These are phyloP conservation scores for Auriscalpium microsporum DNA, from an alignment of 768 basidiomycete species.

Conservation along the genomic window DNA sequence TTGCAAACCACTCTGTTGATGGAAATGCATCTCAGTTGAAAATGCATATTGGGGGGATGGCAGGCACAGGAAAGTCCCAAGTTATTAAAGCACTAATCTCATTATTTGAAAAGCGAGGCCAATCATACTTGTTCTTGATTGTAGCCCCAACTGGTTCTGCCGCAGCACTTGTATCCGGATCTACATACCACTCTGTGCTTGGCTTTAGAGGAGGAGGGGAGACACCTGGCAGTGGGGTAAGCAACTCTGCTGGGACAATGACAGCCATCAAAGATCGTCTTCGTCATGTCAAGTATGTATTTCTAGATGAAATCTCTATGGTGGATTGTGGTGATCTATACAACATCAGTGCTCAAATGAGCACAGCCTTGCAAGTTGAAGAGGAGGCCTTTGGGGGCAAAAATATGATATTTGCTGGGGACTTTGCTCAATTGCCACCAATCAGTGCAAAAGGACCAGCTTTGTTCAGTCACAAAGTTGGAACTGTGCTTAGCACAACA, in stretches of 20 bases:
- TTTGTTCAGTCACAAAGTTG: slow-evolving; percentile 14
- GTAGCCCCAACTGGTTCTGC: slow-evolving; percentile 16
- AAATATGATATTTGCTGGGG: slow-evolving; percentile 38
- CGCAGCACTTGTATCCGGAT: slow-evolving; percentile 13
- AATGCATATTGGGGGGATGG: slow-evolving; percentile 20
- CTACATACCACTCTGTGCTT: slow-evolving; percentile 17
- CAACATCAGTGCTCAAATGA: slow-evolving; percentile 18
- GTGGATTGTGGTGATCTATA: slow-evolving; percentile 23
- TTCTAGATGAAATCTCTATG: slow-evolving; percentile 40
- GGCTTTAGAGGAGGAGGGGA: background rate
- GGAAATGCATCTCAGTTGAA: slow-evolving; percentile 2
- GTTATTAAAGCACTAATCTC: slow-evolving; percentile 11
- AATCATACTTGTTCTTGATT: slow-evolving; percentile 5
- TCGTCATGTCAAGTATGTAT: slow-evolving; percentile 29
- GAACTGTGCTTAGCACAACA: background rate
- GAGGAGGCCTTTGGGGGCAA: slow-evolving; percentile 29
- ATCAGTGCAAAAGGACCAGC: slow-evolving; percentile 11
- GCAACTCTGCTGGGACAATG: background rate
- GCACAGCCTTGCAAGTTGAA: slow-evolving; percentile 8
- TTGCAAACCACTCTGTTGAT: slow-evolving; percentile 10
- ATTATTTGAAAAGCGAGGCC: slow-evolving; percentile 9
- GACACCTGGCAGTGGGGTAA: background rate
- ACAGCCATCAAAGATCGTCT: background rate
- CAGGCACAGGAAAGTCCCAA: slow-evolving; percentile 18
- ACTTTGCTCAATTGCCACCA: slow-evolving; percentile 36